Percentiles rank a stretch among this genome's conserved stretches.
Evolutionary conservation across 2,329 filamentous ascomycete genomes (phyloP).

Genomic region (Penicillium nordicum): DNA sequence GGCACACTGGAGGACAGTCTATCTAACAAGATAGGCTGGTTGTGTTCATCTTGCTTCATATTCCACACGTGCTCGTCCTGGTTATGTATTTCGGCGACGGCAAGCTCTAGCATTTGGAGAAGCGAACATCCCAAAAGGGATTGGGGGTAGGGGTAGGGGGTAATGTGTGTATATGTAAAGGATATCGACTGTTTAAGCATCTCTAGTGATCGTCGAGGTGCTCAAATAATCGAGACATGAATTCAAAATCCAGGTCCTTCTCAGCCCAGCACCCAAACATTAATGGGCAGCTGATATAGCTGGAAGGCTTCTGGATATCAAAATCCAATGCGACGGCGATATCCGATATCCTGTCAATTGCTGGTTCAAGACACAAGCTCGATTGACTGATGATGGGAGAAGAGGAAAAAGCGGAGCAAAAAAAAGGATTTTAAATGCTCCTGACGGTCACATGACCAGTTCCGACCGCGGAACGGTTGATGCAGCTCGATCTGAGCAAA

Average conservation of each 20-base stretch:
- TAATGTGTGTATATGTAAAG: background rate
- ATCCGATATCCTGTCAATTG: background rate
- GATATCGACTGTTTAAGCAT: background rate
- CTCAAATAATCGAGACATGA: background rate
- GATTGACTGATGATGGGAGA: background rate
- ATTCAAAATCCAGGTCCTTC: background rate
- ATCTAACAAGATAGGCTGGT: slow-evolving; percentile 24
- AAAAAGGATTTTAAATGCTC: slow-evolving; percentile 17
- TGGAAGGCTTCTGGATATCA: background rate
- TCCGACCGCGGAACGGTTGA: slow-evolving; percentile 1
- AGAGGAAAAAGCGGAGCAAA: background rate
- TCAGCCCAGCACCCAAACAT: slow-evolving; percentile 12
- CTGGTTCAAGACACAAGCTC: background rate
- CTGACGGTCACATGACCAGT: slow-evolving; percentile 11
- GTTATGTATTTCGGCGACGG: slow-evolving; percentile 47
- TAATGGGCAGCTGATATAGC: slow-evolving; percentile 11
- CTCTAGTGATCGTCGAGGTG: background rate
- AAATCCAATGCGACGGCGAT: background rate
- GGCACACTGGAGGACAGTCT: slow-evolving; percentile 37
- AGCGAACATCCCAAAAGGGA: slow-evolving; percentile 29
- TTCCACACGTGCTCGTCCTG: slow-evolving; percentile 57
- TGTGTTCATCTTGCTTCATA: slow-evolving; percentile 54
- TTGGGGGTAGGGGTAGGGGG: background rate
- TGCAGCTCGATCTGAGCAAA: slow-evolving; percentile 2
- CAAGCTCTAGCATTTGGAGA: slow-evolving; percentile 57